Evolutionary conservation across 202 grass and related monocot species (phyloP).

Genomic region (Cymbopogon flexuosus): DNA sequence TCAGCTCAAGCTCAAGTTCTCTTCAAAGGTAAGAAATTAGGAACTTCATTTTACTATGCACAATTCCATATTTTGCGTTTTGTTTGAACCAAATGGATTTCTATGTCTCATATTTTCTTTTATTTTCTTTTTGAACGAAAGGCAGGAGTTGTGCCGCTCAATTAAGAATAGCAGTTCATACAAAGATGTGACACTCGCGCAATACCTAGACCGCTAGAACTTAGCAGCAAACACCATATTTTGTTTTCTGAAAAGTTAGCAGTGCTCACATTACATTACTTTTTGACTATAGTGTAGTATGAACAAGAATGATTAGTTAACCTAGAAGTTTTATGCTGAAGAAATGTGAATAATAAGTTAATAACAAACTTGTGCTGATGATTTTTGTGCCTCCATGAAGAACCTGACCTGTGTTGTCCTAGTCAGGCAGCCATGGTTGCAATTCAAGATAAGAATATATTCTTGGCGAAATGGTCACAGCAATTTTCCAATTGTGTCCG

Average conservation of each 20-base stretch:
- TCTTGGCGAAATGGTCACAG: not conserved
- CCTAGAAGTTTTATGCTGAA: not conserved
- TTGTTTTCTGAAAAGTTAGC: not conserved
- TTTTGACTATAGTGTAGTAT: not conserved
- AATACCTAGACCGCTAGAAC: too few species aligned
- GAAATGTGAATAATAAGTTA: not conserved
- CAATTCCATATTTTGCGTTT: not conserved
- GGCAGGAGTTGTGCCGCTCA: too few species aligned
- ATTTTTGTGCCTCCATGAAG: not conserved
- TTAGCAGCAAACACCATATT: too few species aligned
- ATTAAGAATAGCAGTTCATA: too few species aligned
- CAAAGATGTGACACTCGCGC: too few species aligned
- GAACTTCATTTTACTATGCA: not conserved
- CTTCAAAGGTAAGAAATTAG: constrained; percentile 23
- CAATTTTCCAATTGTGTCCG: not conserved
- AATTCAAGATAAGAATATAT: not conserved
- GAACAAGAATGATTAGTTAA: not conserved
- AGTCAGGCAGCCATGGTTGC: not conserved
- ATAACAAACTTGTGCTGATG: not conserved
- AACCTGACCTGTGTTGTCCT: not conserved
- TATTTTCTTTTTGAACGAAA: not conserved
- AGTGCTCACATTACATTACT: not conserved
- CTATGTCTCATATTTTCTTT: not conserved
- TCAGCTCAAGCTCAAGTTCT: constrained; percentile 33
- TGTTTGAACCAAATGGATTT: not conserved